These are phyloP conservation scores for Mangifera indica DNA, from an alignment of 345 rosid genomes.

Conservation along the genomic window DNA sequence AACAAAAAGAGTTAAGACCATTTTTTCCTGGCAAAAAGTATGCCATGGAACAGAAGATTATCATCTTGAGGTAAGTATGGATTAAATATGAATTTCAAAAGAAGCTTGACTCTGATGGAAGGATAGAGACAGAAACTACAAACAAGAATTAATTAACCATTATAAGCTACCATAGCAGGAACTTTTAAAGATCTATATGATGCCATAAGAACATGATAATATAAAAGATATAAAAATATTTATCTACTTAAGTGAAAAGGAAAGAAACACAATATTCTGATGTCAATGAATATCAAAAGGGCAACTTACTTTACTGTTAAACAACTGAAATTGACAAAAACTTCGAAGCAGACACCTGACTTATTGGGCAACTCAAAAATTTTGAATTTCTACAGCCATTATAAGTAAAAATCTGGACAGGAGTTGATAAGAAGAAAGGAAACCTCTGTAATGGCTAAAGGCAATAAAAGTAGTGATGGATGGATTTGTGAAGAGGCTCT, in stretches of 20 bases:
- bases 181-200: background rate
- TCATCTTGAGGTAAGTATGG: background rate
- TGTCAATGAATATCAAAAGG: background rate
- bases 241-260: background rate
- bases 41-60: no score
- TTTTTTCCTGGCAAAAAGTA: no score
- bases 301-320: background rate
- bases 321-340: background rate
- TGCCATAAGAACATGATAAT: background rate
- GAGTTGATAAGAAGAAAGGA: background rate
- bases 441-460: background rate
- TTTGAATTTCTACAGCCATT: constrained; percentile 1
- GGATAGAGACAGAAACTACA: background rate
- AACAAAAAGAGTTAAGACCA: background rate
- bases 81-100: background rate
- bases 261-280: background rate
- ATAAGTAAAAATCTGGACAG: background rate
- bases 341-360: background rate
- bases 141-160: background rate
- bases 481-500: constrained; percentile 7
- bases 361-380: background rate
- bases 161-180: background rate
- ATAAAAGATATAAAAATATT: background rate
- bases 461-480: constrained; percentile 4
- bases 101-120: background rate